These are phyloP conservation scores for Mrakia hoshinonis DNA, from an alignment of 768 basidiomycete genomes.

Conservation along the genomic window DNA sequence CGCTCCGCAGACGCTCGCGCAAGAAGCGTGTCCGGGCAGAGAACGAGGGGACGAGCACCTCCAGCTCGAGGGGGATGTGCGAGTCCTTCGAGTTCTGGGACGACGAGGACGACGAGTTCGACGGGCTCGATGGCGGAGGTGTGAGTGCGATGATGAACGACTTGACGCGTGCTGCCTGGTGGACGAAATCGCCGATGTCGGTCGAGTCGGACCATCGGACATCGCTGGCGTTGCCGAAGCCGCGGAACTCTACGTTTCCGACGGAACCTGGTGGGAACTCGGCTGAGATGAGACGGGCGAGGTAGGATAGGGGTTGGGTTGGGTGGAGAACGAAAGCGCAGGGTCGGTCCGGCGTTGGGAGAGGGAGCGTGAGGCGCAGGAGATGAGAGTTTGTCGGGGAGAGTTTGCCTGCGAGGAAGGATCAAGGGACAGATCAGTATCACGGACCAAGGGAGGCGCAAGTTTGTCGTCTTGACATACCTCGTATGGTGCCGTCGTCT, in stretches of 20 bases:
- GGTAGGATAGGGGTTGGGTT: slow-evolving; percentile 59
- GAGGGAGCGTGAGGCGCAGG: slow-evolving; percentile 42
- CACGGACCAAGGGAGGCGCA: too few species aligned
- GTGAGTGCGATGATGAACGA: slow-evolving; percentile 49
- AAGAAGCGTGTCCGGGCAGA: slow-evolving; percentile 56
- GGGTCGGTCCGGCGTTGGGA: slow-evolving; percentile 38
- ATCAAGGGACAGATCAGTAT: too few species aligned
- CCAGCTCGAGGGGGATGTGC: slow-evolving; percentile 36
- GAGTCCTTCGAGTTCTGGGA: neutral
- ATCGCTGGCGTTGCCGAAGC: slow-evolving; percentile 38
- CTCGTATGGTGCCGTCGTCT: slow-evolving; percentile 8
- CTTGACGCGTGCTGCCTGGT: slow-evolving; percentile 52
- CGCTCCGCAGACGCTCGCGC: slow-evolving; percentile 45
- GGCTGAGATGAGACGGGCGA: slow-evolving; percentile 51
- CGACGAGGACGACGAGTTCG: neutral
- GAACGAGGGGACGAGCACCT: slow-evolving; percentile 57
- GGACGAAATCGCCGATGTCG: slow-evolving; percentile 52
- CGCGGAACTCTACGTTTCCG: slow-evolving; percentile 38
- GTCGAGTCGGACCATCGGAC: slow-evolving; percentile 51
- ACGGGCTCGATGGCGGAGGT: slow-evolving; percentile 12
- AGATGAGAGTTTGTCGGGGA: slow-evolving; percentile 57
- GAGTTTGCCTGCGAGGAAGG: slow-evolving; percentile 47
- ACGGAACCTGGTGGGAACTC: slow-evolving; percentile 35
- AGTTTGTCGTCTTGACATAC: neutral
- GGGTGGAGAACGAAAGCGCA: slow-evolving; percentile 59